Evolutionary conservation across 257 asterid species (phyloP).

Genomic region (Solanum peruvianum): DNA sequence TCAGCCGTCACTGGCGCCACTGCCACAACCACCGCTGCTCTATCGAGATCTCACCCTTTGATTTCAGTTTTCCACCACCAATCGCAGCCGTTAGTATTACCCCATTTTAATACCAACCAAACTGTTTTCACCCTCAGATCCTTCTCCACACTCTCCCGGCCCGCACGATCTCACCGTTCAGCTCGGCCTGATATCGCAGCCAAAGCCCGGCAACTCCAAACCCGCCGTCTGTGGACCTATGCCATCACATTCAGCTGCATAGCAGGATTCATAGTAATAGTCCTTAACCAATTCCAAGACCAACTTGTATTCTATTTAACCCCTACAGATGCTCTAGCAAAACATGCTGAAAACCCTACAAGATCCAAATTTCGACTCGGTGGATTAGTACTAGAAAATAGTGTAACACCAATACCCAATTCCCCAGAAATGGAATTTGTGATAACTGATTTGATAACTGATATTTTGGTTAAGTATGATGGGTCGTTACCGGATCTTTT

Average conservation of each 20-base stretch:
- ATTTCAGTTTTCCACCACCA: conserved; percentile 7
- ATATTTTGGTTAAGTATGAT: conserved; percentile 68
- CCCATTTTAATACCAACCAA: conserved; percentile 1
- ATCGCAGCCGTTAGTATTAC: conserved; percentile 8
- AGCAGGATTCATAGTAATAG: conserved; percentile 77
- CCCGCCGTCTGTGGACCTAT: conserved; percentile 92
- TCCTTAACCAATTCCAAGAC: conserved; percentile 85
- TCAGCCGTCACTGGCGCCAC: conserved; percentile 9
- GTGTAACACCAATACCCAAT: conserved; percentile 43
- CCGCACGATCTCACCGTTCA: conserved; percentile 34
- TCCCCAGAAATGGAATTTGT: conserved; percentile 82
- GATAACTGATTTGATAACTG: conserved; percentile 69
- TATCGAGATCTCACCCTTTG: conserved; percentile 6
- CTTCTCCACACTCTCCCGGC: conserved; percentile 28
- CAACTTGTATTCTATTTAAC: conserved; percentile 86
- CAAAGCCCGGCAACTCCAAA: conserved; percentile 76
- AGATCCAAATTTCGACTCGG: conserved; percentile 85
- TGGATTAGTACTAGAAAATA: conserved; percentile 80
- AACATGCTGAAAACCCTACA: conserved; percentile 51
- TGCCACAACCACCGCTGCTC: conserved; percentile 14
- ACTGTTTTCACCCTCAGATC: conserved; percentile 7
- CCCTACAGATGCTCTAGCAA: conserved; percentile 64
- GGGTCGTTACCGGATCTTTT: conserved; percentile 92
- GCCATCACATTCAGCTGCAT: conserved; percentile 68
- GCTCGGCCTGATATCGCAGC: conserved; percentile 70